Base-by-base conservation (phyloP, 108 stramenopile species). In the Fistulifera pelliculosa region DNA sequence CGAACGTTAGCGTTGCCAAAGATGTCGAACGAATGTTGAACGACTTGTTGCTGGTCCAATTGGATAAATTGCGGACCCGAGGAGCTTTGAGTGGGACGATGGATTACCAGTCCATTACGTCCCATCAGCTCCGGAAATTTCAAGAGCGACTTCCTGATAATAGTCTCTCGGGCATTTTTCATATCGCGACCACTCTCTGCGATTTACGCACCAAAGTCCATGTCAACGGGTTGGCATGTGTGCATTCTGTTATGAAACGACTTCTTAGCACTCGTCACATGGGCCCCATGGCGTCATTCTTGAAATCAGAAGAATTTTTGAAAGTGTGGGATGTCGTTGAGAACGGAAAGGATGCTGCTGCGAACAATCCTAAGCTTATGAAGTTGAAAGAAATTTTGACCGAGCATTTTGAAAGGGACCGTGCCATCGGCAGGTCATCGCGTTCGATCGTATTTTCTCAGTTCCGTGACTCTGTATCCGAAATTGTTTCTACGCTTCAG, bases 381-480 rank as follows among this genome's bases (percentile, higher is more conserved):
- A 92, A 88, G 50, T 66, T 96, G 4, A 55, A 59, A 11, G 86
- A 90, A 47, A 55, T 93, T 15, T 70, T 95, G 44, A 45, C 58
- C 13, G 81, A 83, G 28, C 94, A 95, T 47, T 95, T 95, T 71
- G 61, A 61, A 24, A 68, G 84, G 26, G 65, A 70, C 19, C 22
- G 60, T 28, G 76, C 81, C 7, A 59, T 54, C 10, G 49, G 45
- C 21, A 40, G 62, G 54, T 71, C 76, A 1, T 79, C 88, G 4
- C 71, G 91, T 12, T 90, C 73, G 1, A 96, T 96, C 54, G 88
- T 96, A 2, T 96, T 96, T 71, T 73, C 86, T 1, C 79, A 92
- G 26, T 83, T 75, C 64, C 70, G 95, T 18, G 82, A 85, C 27
- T 74, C 76, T 3, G 90, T 96, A 11, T 45, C 41, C 13, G 84